phyloP scores from a whole-genome alignment of 2,329 filamentous ascomycete species.

The Calonectria pseudoturangicola region DNA sequence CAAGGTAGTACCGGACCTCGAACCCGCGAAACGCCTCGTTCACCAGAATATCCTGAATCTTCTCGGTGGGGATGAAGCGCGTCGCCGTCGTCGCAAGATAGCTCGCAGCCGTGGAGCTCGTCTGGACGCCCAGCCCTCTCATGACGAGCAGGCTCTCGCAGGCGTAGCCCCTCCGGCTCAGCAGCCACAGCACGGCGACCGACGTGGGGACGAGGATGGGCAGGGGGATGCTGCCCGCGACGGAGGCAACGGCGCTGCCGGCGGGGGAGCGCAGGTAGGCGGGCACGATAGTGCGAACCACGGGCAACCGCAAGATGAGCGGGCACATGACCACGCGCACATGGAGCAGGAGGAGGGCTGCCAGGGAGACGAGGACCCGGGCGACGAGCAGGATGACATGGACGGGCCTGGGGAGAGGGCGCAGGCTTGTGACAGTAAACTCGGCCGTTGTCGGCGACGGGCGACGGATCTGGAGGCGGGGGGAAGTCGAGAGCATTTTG shows the following conservation, averaged over 20 bases:
- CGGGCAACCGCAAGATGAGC: constrained; percentile 46
- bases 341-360: constrained; percentile 70
- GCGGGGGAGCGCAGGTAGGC: constrained; percentile 59
- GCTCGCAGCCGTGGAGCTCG: constrained; percentile 77
- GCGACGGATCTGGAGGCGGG: constrained; percentile 77
- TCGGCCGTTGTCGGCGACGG: constrained; percentile 93
- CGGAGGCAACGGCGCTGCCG: constrained; percentile 53
- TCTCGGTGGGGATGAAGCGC: constrained; percentile 88
- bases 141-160: constrained; percentile 93
- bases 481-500: constrained; percentile 77
- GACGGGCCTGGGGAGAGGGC: constrained; percentile 69
- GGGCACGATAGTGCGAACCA: constrained; percentile 58
- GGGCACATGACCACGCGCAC: constrained; percentile 65
- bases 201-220: constrained; percentile 64
- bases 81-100: constrained; percentile 74
- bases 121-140: constrained; percentile 93
- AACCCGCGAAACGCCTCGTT: constrained; percentile 97
- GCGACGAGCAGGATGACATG: constrained; percentile 66
- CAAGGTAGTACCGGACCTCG: constrained; percentile 91
- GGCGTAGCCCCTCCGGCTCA: constrained; percentile 69
- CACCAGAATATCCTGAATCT: constrained; percentile 94
- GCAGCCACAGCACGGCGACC: constrained; percentile 63
- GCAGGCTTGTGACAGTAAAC: constrained; percentile 91
- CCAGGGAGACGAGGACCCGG: constrained; percentile 63
- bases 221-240: constrained; percentile 61